A percentile compares a stretch with the other conserved stretches of the same genome.
Evolutionary conservation across 1,284 basidiomycete genomes (phyloP).

Genomic region (Sporisorium sorghi): DNA sequence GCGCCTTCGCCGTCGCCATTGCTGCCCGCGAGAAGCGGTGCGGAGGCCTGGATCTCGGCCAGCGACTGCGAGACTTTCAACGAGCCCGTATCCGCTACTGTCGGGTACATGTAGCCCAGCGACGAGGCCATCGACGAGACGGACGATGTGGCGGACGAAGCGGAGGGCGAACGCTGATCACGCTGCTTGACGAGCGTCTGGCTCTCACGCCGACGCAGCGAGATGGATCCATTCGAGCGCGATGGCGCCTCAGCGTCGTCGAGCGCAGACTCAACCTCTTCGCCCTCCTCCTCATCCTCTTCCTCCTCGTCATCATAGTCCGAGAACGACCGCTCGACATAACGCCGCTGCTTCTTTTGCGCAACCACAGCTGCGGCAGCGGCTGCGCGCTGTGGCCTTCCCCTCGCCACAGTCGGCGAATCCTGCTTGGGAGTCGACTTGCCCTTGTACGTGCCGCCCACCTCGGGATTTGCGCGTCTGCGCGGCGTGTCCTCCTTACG

Average conservation of each 20-base stretch:
- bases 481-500: neutral
- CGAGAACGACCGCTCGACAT: constrained; percentile 35
- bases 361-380: constrained; percentile 28
- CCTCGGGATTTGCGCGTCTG: constrained; percentile 22
- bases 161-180: constrained; percentile 18
- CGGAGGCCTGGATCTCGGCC: constrained; percentile 29
- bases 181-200: constrained; percentile 19
- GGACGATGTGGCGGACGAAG: constrained; percentile 18
- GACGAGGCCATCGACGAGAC: constrained; percentile 27
- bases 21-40: too few relatives aligned
- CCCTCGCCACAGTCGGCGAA: constrained; percentile 3
- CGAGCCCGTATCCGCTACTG: constrained; percentile 28
- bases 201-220: constrained; percentile 13
- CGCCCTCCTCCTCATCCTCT: constrained; percentile 25
- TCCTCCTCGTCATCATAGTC: constrained; percentile 36
- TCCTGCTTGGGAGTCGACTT: constrained; percentile 5
- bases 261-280: constrained; percentile 30
- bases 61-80: constrained; percentile 36
- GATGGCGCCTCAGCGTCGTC: constrained; percentile 10
- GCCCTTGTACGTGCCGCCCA: constrained; percentile 24
- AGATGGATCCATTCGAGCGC: neutral
- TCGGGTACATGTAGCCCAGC: constrained; percentile 42
- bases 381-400: constrained; percentile 31
- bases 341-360: constrained; percentile 23
- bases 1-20: constrained; percentile 1